phyloP scores from a whole-genome alignment of 1,284 basidiomycete species.

The Marasmius fiardii region DNA sequence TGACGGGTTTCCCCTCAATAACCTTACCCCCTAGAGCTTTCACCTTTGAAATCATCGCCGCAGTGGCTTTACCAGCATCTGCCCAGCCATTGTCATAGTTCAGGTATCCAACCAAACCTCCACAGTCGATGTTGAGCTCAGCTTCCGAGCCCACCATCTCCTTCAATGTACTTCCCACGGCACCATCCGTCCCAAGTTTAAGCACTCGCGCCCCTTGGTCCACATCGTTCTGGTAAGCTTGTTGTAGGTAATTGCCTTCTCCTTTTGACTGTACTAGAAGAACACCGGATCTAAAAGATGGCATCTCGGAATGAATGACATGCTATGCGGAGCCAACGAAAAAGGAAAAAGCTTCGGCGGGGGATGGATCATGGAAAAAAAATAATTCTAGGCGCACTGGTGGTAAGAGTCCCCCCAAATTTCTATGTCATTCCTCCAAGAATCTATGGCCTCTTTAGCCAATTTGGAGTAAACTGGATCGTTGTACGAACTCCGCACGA shows the following conservation, averaged over 20 bases:
- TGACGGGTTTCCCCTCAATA: constrained; percentile 53
- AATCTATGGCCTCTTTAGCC: constrained; percentile 67
- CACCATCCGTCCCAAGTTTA: constrained; percentile 33
- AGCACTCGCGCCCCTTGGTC: constrained; percentile 47
- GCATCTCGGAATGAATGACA: constrained; percentile 1
- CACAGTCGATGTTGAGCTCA: constrained; percentile 27
- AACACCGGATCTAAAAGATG: constrained; percentile 53
- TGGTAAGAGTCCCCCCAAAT: constrained; percentile 76
- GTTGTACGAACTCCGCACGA: constrained; percentile 68
- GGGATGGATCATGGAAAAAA: constrained; percentile 1
- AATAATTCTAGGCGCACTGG: constrained; percentile 51
- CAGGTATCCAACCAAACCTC: constrained; percentile 48
- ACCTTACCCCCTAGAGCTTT: constrained; percentile 59
- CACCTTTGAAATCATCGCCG: constrained; percentile 57
- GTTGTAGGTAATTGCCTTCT: constrained; percentile 39
- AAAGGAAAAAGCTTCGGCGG: neutral
- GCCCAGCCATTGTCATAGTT: constrained; percentile 88
- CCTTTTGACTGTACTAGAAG: constrained; percentile 38
- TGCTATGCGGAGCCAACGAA: neutral
- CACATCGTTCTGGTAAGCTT: constrained; percentile 57
- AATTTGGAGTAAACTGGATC: constrained; percentile 69
- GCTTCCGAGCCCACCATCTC: constrained; percentile 26
- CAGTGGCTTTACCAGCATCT: constrained; percentile 68
- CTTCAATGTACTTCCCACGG: constrained; percentile 43
- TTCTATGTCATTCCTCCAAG: constrained; percentile 61